A percentile compares a stretch with the other conserved stretches of the same genome.
Conservation (phyloP, 73 alveolate species). For the Vitrella brassicaformis region DNA sequence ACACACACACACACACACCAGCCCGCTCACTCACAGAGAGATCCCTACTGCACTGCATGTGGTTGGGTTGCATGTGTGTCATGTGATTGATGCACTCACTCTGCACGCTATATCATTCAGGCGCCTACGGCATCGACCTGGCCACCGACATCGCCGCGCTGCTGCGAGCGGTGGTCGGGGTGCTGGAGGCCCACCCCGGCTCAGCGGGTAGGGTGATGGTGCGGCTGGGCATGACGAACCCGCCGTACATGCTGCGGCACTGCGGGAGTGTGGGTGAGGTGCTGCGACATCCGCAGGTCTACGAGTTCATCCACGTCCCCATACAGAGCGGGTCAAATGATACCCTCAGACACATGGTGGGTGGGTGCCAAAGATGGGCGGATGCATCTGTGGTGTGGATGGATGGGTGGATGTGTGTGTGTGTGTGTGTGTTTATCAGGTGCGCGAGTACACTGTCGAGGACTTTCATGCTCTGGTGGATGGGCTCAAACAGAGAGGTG, state of each 20-base stretch:
- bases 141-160: constrained; percentile 62
- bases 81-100: background rate
- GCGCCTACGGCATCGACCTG: constrained; percentile 89
- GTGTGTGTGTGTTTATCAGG: constrained; percentile 31
- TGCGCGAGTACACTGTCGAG: background rate
- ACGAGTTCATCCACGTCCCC: constrained; percentile 50
- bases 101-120: constrained; percentile 8
- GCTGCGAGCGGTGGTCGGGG: background rate
- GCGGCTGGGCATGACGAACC: constrained; percentile 94
- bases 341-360: background rate
- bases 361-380: background rate
- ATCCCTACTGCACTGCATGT: too few relatives aligned
- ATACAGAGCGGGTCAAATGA: constrained; percentile 72
- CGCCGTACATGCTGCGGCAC: constrained; percentile 85
- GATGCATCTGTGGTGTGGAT: background rate
- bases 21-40: too few relatives aligned
- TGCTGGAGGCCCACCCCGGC: background rate
- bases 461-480: background rate
- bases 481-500: background rate
- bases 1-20: too few relatives aligned
- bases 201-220: too few relatives aligned
- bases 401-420: constrained; percentile 53
- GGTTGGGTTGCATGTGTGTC: too few relatives aligned
- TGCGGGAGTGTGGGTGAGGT: constrained; percentile 67
- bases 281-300: constrained; percentile 73